Percentiles rank a stretch among this genome's conserved stretches.
Evolutionary conservation across 495 filamentous ascomycete species (phyloP).

Genomic region (Penicillium coprophilum): DNA sequence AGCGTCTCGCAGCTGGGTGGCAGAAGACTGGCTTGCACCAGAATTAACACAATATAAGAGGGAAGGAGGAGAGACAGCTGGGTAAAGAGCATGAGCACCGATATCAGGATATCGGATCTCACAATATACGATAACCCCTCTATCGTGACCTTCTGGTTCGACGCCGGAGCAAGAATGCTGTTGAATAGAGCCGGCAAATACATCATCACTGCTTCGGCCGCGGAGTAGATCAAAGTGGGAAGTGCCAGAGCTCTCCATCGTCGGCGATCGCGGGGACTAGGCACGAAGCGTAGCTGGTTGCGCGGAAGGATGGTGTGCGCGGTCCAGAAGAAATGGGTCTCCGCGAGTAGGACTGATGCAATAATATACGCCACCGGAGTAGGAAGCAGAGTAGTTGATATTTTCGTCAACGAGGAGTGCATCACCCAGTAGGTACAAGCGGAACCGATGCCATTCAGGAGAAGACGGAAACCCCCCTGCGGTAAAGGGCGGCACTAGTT

Average conservation of each 20-base stretch:
- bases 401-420: constrained; percentile 3
- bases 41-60: constrained; percentile 1
- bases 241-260: constrained; percentile 6
- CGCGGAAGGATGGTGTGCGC: constrained; percentile 4
- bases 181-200: constrained; percentile 4
- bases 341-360: constrained; percentile 8
- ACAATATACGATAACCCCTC: background rate
- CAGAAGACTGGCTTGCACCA: constrained; percentile 1
- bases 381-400: constrained; percentile 1
- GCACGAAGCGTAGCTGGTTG: constrained; percentile 5
- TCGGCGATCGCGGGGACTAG: constrained; percentile 2
- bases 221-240: constrained; percentile 4
- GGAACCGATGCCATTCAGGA: constrained; percentile 9
- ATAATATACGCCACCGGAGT: constrained; percentile 5
- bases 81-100: constrained; percentile 7
- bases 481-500: constrained; percentile 2
- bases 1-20: background rate
- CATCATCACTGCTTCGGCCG: constrained; percentile 2
- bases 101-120: constrained; percentile 8
- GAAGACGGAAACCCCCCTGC: constrained; percentile 3
- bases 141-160: constrained; percentile 5
- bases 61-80: constrained; percentile 7
- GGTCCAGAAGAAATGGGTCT: constrained; percentile 8
- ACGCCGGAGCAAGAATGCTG: background rate
- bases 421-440: constrained; percentile 9